These are phyloP conservation scores for Capronia epimyces DNA, from an alignment of 2,329 filamentous ascomycete species.

Conservation along the genomic window DNA sequence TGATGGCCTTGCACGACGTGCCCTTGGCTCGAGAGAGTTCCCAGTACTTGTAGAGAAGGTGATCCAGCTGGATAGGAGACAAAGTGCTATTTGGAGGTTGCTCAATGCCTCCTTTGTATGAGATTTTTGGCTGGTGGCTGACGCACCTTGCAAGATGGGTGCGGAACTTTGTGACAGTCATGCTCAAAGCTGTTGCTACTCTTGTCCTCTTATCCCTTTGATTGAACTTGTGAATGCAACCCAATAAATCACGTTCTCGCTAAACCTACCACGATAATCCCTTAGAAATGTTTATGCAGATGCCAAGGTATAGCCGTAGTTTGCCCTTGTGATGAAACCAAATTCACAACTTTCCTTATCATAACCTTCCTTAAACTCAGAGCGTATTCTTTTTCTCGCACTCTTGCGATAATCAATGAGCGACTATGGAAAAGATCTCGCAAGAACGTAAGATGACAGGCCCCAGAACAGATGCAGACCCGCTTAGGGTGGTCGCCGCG, in stretches of 20 bases:
- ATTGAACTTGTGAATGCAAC: background rate
- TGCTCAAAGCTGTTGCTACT: constrained; percentile 5
- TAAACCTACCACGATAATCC: constrained; percentile 6
- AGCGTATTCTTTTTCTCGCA: constrained; percentile 5
- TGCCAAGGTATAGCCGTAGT: constrained; percentile 13
- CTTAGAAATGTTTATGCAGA: constrained; percentile 2
- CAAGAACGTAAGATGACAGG: constrained; percentile 6
- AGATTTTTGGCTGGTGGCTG: constrained; percentile 3
- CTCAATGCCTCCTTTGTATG: constrained; percentile 5
- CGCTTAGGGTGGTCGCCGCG: constrained; percentile 6
- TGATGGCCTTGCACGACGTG: too few relatives aligned
- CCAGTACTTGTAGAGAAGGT: too few relatives aligned
- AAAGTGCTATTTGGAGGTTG: constrained; percentile 3
- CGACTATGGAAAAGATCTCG: constrained; percentile 6
- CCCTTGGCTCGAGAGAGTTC: too few relatives aligned
- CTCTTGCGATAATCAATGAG: constrained; percentile 7
- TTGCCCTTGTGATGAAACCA: constrained; percentile 5
- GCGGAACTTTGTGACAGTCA: constrained; percentile 5
- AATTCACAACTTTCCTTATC: constrained; percentile 6
- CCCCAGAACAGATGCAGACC: constrained; percentile 6
- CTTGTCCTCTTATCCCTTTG: constrained; percentile 7
- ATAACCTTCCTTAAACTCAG: constrained; percentile 3
- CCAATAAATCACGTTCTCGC: constrained; percentile 2
- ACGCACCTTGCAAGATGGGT: constrained; percentile 3
- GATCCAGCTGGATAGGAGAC: constrained; percentile 1